Percentiles rank a stretch among this genome's conserved stretches.
phyloP scores from a whole-genome alignment of 208 protist genomes.

The Phytomonas francai region DNA sequence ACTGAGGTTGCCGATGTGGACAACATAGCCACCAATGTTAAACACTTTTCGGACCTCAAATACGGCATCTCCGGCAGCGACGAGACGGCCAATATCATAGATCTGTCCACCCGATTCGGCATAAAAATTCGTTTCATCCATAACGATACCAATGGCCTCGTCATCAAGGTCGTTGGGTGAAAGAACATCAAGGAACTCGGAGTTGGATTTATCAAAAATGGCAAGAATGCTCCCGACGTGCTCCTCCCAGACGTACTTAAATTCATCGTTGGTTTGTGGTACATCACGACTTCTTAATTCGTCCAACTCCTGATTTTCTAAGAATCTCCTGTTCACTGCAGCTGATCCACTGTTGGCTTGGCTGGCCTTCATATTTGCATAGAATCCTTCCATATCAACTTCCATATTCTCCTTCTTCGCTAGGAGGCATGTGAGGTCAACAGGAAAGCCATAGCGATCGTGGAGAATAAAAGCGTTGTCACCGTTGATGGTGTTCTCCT shows the following conservation, averaged over 20 bases:
- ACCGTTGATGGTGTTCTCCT: slow-evolving; percentile 71
- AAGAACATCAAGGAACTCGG: slow-evolving; percentile 58
- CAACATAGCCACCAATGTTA: slow-evolving; percentile 92
- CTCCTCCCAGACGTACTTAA: slow-evolving; percentile 93
- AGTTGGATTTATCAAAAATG: slow-evolving; percentile 82
- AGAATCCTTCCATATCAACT: slow-evolving; percentile 83
- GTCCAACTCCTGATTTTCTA: slow-evolving; percentile 80
- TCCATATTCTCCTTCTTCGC: slow-evolving; percentile 91
- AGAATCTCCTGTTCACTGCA: slow-evolving; percentile 74
- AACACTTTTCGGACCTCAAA: slow-evolving; percentile 92
- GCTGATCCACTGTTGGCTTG: slow-evolving; percentile 54
- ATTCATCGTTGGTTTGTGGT: slow-evolving; percentile 86
- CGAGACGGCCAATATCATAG: slow-evolving; percentile 90
- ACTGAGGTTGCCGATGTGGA: slow-evolving; percentile 93
- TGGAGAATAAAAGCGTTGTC: slow-evolving; percentile 91
- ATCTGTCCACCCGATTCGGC: slow-evolving; percentile 97
- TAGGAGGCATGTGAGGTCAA: slow-evolving; percentile 97
- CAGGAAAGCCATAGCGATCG: slow-evolving; percentile 97
- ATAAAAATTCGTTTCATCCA: slow-evolving; percentile 97
- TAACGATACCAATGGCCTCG: slow-evolving; percentile 86
- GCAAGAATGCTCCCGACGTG: slow-evolving; percentile 61
- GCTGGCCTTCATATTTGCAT: slow-evolving; percentile 78
- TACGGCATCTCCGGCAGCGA: slow-evolving; percentile 61
- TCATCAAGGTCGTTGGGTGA: slow-evolving; percentile 34
- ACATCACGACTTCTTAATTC: slow-evolving; percentile 72